Evolutionary conservation across 305 asterid species (phyloP).

Genomic region (Petunia hybrid): DNA sequence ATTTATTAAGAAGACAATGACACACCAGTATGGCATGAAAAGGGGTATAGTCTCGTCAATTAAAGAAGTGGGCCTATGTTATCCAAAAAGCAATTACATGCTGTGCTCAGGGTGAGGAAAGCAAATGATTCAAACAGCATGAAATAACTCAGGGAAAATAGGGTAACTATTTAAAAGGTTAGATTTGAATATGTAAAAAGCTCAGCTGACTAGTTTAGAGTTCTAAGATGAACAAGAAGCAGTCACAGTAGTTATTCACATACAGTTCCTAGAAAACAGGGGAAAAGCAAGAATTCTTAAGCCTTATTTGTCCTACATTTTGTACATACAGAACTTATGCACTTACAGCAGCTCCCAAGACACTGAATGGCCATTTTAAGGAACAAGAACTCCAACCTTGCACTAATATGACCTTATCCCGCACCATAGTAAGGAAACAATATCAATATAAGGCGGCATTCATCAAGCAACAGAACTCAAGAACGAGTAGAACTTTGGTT

Average conservation of each 20-base stretch:
- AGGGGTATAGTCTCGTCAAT: not conserved
- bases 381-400: not conserved
- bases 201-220: not conserved
- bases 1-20: no score
- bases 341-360: not conserved
- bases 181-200: not conserved
- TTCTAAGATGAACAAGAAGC: not conserved
- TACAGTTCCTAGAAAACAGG: not conserved
- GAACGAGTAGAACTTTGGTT: not conserved
- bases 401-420: not conserved
- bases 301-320: not conserved
- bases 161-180: not conserved
- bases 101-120: not conserved
- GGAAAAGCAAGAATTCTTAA: not conserved
- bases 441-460: not conserved
- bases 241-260: not conserved
- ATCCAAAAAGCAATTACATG: not conserved
- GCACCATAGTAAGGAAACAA: not conserved
- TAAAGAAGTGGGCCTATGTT: not conserved
- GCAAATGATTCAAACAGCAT: not conserved
- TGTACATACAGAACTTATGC: not conserved
- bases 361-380: not conserved
- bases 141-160: not conserved
- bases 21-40: not conserved
- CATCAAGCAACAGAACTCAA: not conserved